These are phyloP conservation scores for Przewalskia tangutica DNA, from an alignment of 257 asterid genomes.

Conservation along the genomic window DNA sequence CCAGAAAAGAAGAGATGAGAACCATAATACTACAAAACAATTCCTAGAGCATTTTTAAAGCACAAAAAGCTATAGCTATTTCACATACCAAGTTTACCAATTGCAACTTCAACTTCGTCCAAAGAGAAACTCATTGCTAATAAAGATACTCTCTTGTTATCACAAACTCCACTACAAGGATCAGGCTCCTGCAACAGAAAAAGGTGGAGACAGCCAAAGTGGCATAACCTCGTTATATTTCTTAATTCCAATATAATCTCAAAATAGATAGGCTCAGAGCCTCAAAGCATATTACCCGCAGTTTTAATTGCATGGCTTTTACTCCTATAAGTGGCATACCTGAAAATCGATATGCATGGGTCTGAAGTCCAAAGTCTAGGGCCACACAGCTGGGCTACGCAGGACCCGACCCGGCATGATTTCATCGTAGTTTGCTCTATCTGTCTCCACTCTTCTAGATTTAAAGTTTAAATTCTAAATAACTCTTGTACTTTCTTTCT, in stretches of 20 bases:
- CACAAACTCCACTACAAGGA: constrained; percentile 21
- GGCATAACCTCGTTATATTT: not conserved
- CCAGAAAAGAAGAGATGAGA: not conserved
- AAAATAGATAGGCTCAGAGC: not conserved
- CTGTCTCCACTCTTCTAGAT: no score
- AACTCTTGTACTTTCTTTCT: no score
- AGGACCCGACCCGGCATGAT: no score
- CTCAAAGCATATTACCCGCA: not conserved
- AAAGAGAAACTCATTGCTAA: constrained; percentile 73
- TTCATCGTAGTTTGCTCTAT: no score
- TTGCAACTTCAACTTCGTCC: constrained; percentile 64
- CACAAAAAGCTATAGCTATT: constrained; percentile 14
- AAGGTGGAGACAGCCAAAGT: not conserved
- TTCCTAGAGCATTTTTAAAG: constrained; percentile 8
- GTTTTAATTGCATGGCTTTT: not conserved
- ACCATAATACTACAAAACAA: not conserved
- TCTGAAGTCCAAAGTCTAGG: not conserved
- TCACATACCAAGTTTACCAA: constrained; percentile 76
- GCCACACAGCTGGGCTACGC: no score
- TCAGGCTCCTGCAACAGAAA: constrained; percentile 58
- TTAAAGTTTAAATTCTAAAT: no score
- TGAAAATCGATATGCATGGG: not conserved
- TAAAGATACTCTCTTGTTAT: constrained; percentile 47
- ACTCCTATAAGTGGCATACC: not conserved
- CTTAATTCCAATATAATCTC: not conserved